Evolutionary conservation across 2,329 filamentous ascomycete species (phyloP), one percentile per base, ranked within the genome.

Genomic region (Cercospora sesami): DNA sequence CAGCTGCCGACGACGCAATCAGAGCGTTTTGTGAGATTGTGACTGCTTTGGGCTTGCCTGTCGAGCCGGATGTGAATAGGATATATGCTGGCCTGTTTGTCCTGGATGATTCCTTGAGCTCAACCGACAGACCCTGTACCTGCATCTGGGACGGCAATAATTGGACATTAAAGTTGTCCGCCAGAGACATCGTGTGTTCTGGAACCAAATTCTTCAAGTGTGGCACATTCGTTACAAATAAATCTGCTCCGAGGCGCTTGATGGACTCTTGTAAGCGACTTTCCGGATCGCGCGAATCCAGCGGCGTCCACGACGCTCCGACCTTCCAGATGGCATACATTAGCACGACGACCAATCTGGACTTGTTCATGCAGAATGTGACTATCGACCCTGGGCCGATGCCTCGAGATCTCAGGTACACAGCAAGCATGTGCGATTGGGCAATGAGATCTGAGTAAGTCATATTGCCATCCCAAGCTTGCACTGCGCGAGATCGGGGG

Each of bases 1-100:
- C 42, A 21, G 42, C 42, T 9, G 42, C 42, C 18, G 42, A 10
- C 8, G 42, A 48, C 18, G 42, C 42, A 48, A 21, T 18, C n/a
- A 48, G 9, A 48, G 42, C 42, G 2, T 48, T 48, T 10, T 48
- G 42, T 2, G 64, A 64, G 12, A 71, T 60, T n/a, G 28, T 55
- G 5, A 69, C 67, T 33, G 64, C 67, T 58, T 69, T 69, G 1
- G 67, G 67, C 26, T 48, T 45, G 28, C 67, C 67, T 1, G 67
- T 69, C 8, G 60, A 64, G 14, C 67, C 67, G 51, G 42, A 58
- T 16, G 67, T 69, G 30, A 65, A 65, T 23, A 64, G 55, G 7
- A 62, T 67, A 39, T 51, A 48, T 21, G 42, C 42, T 10, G 18
- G n/a, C 18, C 39, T 42, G 7, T 2, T 48, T 8, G n/a, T 48